Base-by-base conservation (phyloP, 495 filamentous ascomycete genomes). In the Arthonia radiata region DNA sequence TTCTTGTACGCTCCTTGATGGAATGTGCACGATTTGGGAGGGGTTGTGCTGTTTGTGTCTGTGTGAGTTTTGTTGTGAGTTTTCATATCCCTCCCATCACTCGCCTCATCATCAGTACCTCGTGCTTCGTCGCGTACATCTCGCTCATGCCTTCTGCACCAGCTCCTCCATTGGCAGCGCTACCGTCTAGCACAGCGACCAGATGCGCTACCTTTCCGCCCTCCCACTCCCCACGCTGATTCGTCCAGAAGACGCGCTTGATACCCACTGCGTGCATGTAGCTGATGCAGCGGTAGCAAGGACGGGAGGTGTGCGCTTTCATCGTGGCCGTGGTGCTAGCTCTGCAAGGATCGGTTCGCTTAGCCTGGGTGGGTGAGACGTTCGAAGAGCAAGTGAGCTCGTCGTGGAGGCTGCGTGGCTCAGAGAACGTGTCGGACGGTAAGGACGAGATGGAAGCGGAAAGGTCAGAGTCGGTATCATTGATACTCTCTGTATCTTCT, bases 241-340 rank as follows among this genome's bases (percentile, higher is more conserved):
- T 57, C 6, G 55, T 60, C 57, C 56, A 61, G 31, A 60, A 60
- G 6, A 57, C 54, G 13, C 54, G 48, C 42, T 57, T 60, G 45
- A 63, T 56, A 12, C 57, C 58, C 1, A 50, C 58, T 4, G 46
- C 47, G 26, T 54, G 43, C 53, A 61, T 60, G 30, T 57, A 53
- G 1, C 32, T 41, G 15, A 60, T 49, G 29, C 57, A 63, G 6
- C 56, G 46, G 30, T 63, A 61, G 39, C 58, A 61, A 0, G 56
- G 58, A 6, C 48, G 40, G 10, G 57, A 61, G 5, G 43, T 27
- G 32, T 4, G 43, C 29, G n/a, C 14, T 25, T 5, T 14, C 19
- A 22, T 11, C 11, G 19, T 6, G 6, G 19, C 19, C 25, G 9
- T 16, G 5, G 18, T 30, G 15, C 18, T n/a, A n/a, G n/a, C n/a